Conservation (phyloP, 371 early-diverging fungal species). For the Mucor piriformis region DNA sequence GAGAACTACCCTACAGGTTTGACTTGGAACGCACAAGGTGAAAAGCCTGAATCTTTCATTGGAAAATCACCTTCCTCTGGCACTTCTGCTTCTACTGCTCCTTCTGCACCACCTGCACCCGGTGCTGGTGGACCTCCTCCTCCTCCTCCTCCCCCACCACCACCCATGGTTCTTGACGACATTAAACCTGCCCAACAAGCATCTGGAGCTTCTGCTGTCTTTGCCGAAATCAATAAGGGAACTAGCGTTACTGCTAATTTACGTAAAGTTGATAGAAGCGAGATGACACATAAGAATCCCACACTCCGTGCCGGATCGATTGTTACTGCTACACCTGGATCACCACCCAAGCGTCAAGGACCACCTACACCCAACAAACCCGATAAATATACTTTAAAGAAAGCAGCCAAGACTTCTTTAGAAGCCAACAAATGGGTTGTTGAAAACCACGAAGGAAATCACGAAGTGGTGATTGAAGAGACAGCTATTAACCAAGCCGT, state of each 20-base stretch:
- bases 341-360: slow-evolving; percentile 57
- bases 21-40: slow-evolving; percentile 88
- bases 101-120: slow-evolving; percentile 49
- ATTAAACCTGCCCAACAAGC: slow-evolving; percentile 17
- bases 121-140: slow-evolving; percentile 62
- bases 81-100: slow-evolving; percentile 38
- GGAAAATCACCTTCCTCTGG: slow-evolving; percentile 32
- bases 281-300: slow-evolving; percentile 98
- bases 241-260: slow-evolving; percentile 77
- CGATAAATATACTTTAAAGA: slow-evolving; percentile 67
- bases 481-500: slow-evolving; percentile 88
- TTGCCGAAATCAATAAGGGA: slow-evolving; percentile 89
- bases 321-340: slow-evolving; percentile 39
- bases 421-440: slow-evolving; percentile 95
- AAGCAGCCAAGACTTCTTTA: slow-evolving; percentile 80
- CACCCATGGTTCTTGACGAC: slow-evolving; percentile 51
- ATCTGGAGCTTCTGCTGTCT: slow-evolving; percentile 71
- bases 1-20: slow-evolving; percentile 89
- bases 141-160: slow-evolving; percentile 71
- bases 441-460: slow-evolving; percentile 82
- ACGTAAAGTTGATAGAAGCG: slow-evolving; percentile 90
- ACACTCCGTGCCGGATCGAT: slow-evolving; percentile 70
- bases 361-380: slow-evolving; percentile 69
- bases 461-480: slow-evolving; percentile 75
- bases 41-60: slow-evolving; percentile 55